Conservation (phyloP, 2,329 filamentous ascomycete genomes). For the Phaeosphaeriaceae sp. region DNA sequence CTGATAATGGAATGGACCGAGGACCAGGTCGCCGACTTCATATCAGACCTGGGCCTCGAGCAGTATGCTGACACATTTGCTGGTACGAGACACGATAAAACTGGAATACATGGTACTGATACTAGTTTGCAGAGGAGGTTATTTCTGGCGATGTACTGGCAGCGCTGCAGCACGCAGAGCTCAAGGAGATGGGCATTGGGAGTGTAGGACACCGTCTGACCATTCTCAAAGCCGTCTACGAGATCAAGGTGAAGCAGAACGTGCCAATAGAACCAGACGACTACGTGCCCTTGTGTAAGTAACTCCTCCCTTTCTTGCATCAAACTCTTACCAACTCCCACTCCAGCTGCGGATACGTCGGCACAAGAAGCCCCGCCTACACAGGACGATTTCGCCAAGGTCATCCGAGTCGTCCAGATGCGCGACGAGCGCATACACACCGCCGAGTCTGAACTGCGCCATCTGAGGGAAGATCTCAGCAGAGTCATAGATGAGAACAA, state of each 20-base stretch:
- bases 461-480: conserved; percentile 65
- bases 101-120: conserved; percentile 10
- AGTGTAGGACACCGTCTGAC: conserved; percentile 95
- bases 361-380: conserved; percentile 86
- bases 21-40: conserved; percentile 90
- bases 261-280: conserved; percentile 90
- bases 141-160: conserved; percentile 92
- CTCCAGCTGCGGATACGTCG: conserved; percentile 83
- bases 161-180: conserved; percentile 86
- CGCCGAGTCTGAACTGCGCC: conserved; percentile 82
- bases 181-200: conserved; percentile 91
- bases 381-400: conserved; percentile 87
- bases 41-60: conserved; percentile 77
- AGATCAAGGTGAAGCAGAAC: conserved; percentile 93
- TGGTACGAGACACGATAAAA: conserved; percentile 65
- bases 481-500: conserved; percentile 78
- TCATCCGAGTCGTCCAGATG: conserved; percentile 87
- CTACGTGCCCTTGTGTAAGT: conserved; percentile 88
- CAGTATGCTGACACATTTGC: conserved; percentile 86
- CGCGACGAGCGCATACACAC: conserved; percentile 89
- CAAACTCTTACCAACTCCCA: conserved; percentile 8
- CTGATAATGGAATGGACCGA: conserved; percentile 81
- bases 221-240: conserved; percentile 94
- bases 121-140: conserved; percentile 74
- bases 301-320: conserved; percentile 18